These are phyloP conservation scores for Boechera stricta DNA, from an alignment of 345 rosid genomes.

Conservation along the genomic window DNA sequence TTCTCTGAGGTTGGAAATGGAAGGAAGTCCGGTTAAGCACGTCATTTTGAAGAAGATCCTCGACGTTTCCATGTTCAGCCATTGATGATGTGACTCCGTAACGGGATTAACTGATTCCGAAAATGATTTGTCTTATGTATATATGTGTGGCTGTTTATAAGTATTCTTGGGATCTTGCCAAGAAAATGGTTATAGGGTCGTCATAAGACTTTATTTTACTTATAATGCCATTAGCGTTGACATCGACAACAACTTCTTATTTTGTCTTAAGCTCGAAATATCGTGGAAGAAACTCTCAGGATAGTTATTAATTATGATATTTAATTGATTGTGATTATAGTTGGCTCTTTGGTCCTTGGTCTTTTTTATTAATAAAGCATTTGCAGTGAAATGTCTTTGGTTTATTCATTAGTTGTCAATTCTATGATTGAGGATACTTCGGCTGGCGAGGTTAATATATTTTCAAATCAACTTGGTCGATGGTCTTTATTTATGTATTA, in stretches of 20 bases:
- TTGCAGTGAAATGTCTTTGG: neutral
- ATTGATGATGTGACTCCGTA: slow-evolving; percentile 23
- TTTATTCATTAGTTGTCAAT: neutral
- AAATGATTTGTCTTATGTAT: neutral
- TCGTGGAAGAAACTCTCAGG: slow-evolving; percentile 37
- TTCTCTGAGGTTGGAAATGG: slow-evolving; percentile 51
- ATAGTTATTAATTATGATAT: neutral
- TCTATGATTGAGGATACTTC: neutral
- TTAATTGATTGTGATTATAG: neutral
- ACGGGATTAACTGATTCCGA: neutral
- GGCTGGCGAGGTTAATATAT: neutral
- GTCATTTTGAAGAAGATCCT: slow-evolving; percentile 11
- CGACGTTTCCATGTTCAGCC: slow-evolving; percentile 34
- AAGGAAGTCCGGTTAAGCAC: slow-evolving; percentile 41
- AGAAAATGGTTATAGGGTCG: slow-evolving; percentile 15
- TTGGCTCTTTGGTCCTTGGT: too few species aligned
- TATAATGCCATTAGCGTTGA: slow-evolving; percentile 28
- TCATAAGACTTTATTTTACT: neutral
- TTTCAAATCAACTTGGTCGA: neutral
- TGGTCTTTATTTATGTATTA: slow-evolving; percentile 3
- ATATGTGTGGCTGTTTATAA: neutral
- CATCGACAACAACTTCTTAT: slow-evolving; percentile 12
- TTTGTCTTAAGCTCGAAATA: slow-evolving; percentile 21
- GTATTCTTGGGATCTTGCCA: slow-evolving; percentile 23
- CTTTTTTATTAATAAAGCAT: too few species aligned